Base-by-base conservation (phyloP, 2,329 filamentous ascomycete genomes). In the Rhinocladiella similis region DNA sequence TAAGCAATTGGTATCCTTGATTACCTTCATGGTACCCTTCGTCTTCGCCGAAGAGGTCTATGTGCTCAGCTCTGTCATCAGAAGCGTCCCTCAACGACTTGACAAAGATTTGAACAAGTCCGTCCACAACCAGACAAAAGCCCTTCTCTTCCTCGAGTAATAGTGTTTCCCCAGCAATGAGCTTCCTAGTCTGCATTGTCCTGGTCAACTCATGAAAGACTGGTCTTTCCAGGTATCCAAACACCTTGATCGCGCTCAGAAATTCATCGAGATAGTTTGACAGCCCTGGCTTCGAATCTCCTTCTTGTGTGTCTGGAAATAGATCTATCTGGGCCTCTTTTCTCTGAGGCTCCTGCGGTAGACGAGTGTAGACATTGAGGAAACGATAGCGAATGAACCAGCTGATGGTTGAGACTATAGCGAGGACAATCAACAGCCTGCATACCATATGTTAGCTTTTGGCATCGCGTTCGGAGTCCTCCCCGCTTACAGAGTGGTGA, bases 231-330 rank as follows among this genome's bases (percentile, higher is more conserved):
- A 99, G 79, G 69, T 97, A 99, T 7, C 94, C 94, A 74, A 99
- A 99, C 56, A 99, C 94, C 73, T 97, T 99, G 77, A 99, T 99
- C 27, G 95, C 94, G 70, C 92, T 97, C 19, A 99, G 78, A 66
- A 99, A 99, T 72, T 99, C 95, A 73, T 99, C 94, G 22, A 99
- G 80, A 66, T 99, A 99, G 70, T 92, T 99, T n/a, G 91, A 86
- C 43, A 99, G 79, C 0, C 93, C 94, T 0, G 91, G 87, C 72
- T 99, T 99, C 27, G 86, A 86, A 61, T 92, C 91, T 48, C 89
- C 89, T 64, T 96, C 93, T 67, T 96, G 90, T 3, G 89, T 87
- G 67, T 97, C 93, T 3, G 94, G 92, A 69, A 97, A 97, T 12
- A 99, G 80, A 67, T 97, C 95, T 69, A 99, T 84, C 65, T 96